Conservation (phyloP, 805 yeast genomes). For the Cyberlindnera lachancei region DNA sequence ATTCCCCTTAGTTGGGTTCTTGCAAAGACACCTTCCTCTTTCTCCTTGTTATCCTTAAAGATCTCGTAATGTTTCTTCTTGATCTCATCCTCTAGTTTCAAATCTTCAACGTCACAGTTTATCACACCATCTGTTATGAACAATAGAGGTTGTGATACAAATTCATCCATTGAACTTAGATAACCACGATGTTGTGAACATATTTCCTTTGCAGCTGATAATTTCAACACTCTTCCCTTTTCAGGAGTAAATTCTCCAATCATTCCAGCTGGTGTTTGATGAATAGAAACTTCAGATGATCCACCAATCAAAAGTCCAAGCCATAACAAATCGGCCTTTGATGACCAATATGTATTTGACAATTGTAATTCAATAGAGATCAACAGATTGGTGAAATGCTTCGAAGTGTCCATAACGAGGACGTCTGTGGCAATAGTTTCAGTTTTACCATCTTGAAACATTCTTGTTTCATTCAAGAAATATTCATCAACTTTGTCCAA, state of each 20-base stretch:
- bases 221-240: constrained; percentile 8
- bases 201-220: constrained; percentile 12
- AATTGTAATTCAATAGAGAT: constrained; percentile 16
- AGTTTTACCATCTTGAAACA: background rate
- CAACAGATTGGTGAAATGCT: constrained; percentile 20
- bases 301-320: constrained; percentile 23
- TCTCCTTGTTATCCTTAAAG: constrained; percentile 4
- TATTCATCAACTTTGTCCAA: constrained; percentile 2
- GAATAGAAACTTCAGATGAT: constrained; percentile 3
- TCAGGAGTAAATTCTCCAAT: constrained; percentile 12
- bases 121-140: constrained; percentile 12
- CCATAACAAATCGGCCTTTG: constrained; percentile 25
- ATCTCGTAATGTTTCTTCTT: constrained; percentile 4
- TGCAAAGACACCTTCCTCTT: constrained; percentile 1
- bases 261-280: constrained; percentile 8
- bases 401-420: constrained; percentile 9
- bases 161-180: constrained; percentile 2
- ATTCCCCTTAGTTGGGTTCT: constrained; percentile 9
- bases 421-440: constrained; percentile 5
- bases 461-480: background rate
- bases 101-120: constrained; percentile 8
- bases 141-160: background rate
- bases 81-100: constrained; percentile 7
- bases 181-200: constrained; percentile 13
- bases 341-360: constrained; percentile 14